Conservation (phyloP, 441 rosid genomes). For the Pelargonium fulgidum region DNA sequence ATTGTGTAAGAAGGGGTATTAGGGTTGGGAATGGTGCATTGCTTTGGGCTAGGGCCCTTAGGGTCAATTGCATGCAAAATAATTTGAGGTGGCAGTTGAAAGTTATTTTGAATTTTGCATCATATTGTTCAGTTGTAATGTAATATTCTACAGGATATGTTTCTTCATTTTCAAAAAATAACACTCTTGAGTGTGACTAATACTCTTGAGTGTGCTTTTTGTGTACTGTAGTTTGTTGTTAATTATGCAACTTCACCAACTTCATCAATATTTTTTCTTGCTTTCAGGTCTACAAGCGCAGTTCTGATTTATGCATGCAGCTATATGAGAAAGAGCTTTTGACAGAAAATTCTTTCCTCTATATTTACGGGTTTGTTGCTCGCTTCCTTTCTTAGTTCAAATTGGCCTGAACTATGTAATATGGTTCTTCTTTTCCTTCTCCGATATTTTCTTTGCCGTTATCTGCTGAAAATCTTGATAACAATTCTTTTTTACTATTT, state of each 20-base stretch:
- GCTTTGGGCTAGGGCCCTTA: not conserved
- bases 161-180: not conserved
- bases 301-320: constrained; percentile 72
- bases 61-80: not conserved
- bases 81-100: not conserved
- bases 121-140: not conserved
- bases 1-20: not conserved
- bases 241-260: not conserved
- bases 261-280: constrained; percentile 15
- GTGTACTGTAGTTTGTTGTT: not conserved
- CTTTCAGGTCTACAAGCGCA: constrained; percentile 74
- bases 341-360: constrained; percentile 63
- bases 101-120: not conserved
- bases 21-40: not conserved
- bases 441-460: not conserved
- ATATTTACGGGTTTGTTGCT: constrained; percentile 64
- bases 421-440: not conserved
- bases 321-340: constrained; percentile 84
- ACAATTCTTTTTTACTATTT: constrained; percentile 14
- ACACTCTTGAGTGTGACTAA: not conserved
- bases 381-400: constrained; percentile 9
- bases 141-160: not conserved
- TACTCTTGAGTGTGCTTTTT: not conserved
- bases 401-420: not conserved
- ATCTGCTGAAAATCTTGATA: not conserved